phyloP scores from a whole-genome alignment of 2,329 filamentous ascomycete genomes.

The Fusarium sp. region DNA sequence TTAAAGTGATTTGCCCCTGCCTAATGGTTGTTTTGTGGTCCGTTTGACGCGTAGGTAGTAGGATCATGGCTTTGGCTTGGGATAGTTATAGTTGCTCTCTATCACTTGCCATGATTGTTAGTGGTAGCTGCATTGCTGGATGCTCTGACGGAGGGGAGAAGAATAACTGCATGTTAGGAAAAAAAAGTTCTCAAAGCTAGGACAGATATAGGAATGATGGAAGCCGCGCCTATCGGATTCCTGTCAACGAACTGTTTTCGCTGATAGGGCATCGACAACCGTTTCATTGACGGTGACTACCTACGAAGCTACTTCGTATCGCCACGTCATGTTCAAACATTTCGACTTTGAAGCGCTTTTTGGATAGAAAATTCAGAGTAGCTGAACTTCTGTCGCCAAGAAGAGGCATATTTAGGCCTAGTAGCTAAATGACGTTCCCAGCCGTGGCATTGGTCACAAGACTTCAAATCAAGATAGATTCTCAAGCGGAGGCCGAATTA shows the following conservation, averaged over 20 bases:
- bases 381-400: neutral
- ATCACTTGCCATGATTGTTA: neutral
- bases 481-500: neutral
- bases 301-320: neutral
- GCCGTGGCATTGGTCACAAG: neutral
- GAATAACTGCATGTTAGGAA: neutral
- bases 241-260: neutral
- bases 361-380: neutral
- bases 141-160: neutral
- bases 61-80: neutral
- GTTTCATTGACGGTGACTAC: neutral
- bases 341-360: neutral
- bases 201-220: no score
- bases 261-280: neutral
- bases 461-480: neutral
- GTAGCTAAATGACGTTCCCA: neutral
- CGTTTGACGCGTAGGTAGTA: neutral
- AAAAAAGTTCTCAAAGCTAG: no score
- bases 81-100: neutral
- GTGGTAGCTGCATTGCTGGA: neutral
- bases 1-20: neutral
- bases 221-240: neutral
- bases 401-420: neutral
- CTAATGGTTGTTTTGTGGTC: neutral
- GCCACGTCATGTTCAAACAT: neutral